phyloP scores from a whole-genome alignment of 1,284 basidiomycete genomes.

The Cutaneotrichosporon mucoides region DNA sequence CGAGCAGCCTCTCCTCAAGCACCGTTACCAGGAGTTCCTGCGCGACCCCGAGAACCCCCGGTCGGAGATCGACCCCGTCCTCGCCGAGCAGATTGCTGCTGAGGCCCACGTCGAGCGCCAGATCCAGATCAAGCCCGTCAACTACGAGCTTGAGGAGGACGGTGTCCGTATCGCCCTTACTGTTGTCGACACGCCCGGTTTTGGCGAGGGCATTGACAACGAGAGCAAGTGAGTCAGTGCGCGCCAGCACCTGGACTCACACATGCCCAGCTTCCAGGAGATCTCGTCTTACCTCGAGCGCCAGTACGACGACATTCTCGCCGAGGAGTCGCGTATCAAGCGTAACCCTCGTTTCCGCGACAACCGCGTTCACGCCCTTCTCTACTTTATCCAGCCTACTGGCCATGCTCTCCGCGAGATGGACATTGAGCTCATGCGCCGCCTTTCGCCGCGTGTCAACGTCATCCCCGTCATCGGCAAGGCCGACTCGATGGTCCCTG shows the following conservation, averaged over 20 bases:
- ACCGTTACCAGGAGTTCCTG: slow-evolving; percentile 41
- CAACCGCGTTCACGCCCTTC: slow-evolving; percentile 89
- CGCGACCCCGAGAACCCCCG: slow-evolving; percentile 60
- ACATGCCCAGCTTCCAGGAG: slow-evolving; percentile 74
- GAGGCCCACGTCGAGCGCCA: slow-evolving; percentile 92
- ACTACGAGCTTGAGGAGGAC: slow-evolving; percentile 97
- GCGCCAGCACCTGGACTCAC: not conserved
- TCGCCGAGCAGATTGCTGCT: slow-evolving; percentile 52
- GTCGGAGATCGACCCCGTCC: slow-evolving; percentile 67
- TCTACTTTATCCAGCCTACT: slow-evolving; percentile 97
- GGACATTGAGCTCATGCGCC: slow-evolving; percentile 98
- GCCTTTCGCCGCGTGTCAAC: slow-evolving; percentile 92
- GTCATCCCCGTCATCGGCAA: slow-evolving; percentile 99
- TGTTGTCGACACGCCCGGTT: slow-evolving; percentile 97
- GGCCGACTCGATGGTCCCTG: slow-evolving; percentile 88
- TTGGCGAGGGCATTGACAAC: slow-evolving; percentile 98
- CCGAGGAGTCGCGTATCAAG: slow-evolving; percentile 98
- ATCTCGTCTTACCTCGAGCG: slow-evolving; percentile 96
- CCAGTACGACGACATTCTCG: slow-evolving; percentile 98
- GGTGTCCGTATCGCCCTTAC: slow-evolving; percentile 97
- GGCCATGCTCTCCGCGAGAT: slow-evolving; percentile 94
- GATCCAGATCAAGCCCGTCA: slow-evolving; percentile 92
- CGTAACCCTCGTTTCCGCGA: slow-evolving; percentile 99
- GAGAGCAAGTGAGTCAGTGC: slow-evolving; percentile 79
- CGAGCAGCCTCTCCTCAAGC: slow-evolving; percentile 80